Evolutionary conservation across 495 filamentous ascomycete species (phyloP).

Genomic region (Trichocladium antarcticum): DNA sequence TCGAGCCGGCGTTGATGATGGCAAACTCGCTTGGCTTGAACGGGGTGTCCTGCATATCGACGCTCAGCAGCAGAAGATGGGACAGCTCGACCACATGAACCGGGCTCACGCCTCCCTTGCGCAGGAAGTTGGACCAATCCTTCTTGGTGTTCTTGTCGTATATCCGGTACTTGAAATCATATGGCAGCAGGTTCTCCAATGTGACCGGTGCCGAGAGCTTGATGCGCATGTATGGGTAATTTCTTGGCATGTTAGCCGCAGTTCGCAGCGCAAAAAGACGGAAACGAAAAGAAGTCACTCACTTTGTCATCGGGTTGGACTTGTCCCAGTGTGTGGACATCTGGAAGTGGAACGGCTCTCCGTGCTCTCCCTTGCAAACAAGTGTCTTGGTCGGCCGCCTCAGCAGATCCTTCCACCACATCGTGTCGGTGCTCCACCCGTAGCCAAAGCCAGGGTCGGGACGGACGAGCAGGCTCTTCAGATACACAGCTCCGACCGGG

Average conservation of each 20-base stretch:
- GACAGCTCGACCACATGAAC: conserved; percentile 95
- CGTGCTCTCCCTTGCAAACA: conserved; percentile 73
- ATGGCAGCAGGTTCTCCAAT: conserved; percentile 87
- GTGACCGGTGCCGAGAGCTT: conserved; percentile 85
- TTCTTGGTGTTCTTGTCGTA: conserved; percentile 97
- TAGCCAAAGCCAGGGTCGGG: conserved; percentile 97
- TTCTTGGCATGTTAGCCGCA: conserved; percentile 33
- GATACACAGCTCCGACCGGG: conserved; percentile 81
- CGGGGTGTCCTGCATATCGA: conserved; percentile 90
- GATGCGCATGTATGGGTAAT: conserved; percentile 90
- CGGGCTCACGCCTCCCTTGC: conserved; percentile 91
- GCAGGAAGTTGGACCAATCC: conserved; percentile 96
- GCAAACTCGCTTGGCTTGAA: conserved; percentile 94
- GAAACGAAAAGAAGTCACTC: conserved; percentile 3
- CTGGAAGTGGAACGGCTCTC: conserved; percentile 92
- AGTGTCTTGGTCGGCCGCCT: conserved; percentile 72
- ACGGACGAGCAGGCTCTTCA: conserved; percentile 81
- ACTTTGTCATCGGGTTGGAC: conserved; percentile 67
- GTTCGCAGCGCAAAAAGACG: background rate
- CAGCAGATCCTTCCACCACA: conserved; percentile 88
- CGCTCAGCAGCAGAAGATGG: conserved; percentile 79
- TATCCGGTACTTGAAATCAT: conserved; percentile 97
- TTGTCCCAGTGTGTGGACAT: conserved; percentile 73
- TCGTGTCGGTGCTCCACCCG: conserved; percentile 75
- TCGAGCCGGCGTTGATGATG: conserved; percentile 81